These are phyloP conservation scores for Corylus avellana DNA, from an alignment of 306 rosid genomes.

Conservation along the genomic window DNA sequence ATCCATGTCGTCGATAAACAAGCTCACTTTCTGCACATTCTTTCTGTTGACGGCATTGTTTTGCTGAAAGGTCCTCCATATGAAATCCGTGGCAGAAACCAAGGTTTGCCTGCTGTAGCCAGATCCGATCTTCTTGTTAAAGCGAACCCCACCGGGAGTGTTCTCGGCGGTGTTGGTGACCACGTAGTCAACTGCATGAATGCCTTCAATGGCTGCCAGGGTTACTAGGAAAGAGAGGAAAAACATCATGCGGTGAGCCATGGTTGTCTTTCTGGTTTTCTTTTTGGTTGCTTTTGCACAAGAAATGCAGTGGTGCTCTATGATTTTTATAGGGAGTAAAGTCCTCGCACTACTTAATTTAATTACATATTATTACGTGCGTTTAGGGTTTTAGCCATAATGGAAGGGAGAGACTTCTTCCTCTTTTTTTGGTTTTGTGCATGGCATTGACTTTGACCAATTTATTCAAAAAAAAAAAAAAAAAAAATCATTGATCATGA, in stretches of 20 bases:
- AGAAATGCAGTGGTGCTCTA: neutral
- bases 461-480: neutral
- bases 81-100: slow-evolving; percentile 29
- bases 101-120: slow-evolving; percentile 33
- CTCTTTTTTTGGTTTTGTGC: neutral
- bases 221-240: slow-evolving; percentile 24
- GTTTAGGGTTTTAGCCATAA: neutral
- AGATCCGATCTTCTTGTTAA: slow-evolving; percentile 34
- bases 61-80: slow-evolving; percentile 32
- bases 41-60: slow-evolving; percentile 15
- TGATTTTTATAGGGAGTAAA: neutral
- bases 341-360: neutral
- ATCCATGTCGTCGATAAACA: slow-evolving; percentile 33
- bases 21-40: slow-evolving; percentile 21
- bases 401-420: too few relatives aligned
- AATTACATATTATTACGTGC: neutral
- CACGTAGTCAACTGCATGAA: slow-evolving; percentile 22
- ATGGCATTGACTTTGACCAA: neutral
- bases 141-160: slow-evolving; percentile 29
- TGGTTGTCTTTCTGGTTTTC: slow-evolving; percentile 16
- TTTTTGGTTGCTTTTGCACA: neutral
- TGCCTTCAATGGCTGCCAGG: slow-evolving; percentile 16
- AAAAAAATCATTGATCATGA: too few relatives aligned
- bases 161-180: slow-evolving; percentile 31
- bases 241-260: slow-evolving; percentile 19